Percentiles rank a stretch among this genome's conserved stretches.
These are phyloP conservation scores for Thraustochytrium striatum DNA, from an alignment of 352 stramenopile genomes.

Conservation along the genomic window DNA sequence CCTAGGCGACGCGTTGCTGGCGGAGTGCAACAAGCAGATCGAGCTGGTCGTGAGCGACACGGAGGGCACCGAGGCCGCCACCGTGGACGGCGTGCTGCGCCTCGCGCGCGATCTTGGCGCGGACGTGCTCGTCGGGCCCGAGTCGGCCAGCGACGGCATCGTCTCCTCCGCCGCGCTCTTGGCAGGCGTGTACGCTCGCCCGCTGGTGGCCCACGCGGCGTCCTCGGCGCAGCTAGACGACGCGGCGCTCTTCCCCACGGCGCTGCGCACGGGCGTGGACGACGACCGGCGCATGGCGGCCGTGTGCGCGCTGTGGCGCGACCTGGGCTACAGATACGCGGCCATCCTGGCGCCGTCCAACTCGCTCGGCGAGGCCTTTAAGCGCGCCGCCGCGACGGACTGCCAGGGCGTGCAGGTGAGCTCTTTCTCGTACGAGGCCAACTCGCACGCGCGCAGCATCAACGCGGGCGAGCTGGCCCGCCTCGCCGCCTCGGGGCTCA, in stretches of 20 bases:
- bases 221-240: background rate
- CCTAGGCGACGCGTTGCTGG: background rate
- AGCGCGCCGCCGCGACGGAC: no score
- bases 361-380: background rate
- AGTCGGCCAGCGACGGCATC: background rate
- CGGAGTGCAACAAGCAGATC: background rate
- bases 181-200: background rate
- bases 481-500: background rate
- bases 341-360: background rate
- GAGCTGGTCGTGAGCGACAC: background rate
- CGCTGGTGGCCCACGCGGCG: background rate
- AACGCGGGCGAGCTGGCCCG: background rate
- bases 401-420: no score
- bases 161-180: background rate
- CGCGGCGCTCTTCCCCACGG: background rate
- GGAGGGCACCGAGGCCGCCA: background rate
- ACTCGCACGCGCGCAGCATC: no score
- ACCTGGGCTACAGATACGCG: background rate
- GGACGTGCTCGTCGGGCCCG: background rate
- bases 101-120: no score
- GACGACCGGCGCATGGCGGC: background rate
- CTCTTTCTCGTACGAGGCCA: background rate
- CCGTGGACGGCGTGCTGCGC: background rate
- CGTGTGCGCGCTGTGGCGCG: background rate
- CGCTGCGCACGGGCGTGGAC: background rate